Base-by-base conservation (phyloP, 2,329 filamentous ascomycete genomes). In the Aspergillus sp. region DNA sequence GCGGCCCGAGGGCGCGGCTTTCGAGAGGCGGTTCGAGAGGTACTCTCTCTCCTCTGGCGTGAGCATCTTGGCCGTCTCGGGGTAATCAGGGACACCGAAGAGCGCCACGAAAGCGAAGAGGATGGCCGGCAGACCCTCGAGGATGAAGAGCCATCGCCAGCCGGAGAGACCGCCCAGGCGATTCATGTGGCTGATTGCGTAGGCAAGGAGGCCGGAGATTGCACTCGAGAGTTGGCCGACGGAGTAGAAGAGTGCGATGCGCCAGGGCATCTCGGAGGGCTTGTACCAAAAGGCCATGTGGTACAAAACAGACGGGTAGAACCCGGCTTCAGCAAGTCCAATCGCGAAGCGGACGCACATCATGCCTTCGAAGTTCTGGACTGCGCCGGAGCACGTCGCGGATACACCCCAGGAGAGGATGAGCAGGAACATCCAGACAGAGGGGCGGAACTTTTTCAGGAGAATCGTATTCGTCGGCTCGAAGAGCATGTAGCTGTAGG, bases 221-320 rank as follows among this genome's bases (percentile, higher is more conserved):
- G 76, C 74, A 6, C 71, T 68, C 0, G 76, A 71, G 15, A 79
- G 59, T 60, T 76, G 73, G 1, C 74, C 74, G 0, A 76, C 67
- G 6, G 74, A 70, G 59, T 78, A 79, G 43, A 78, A 79, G 0
- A 78, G 66, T 3, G 76, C 76, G n/a, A 78, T 74, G 17, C 77
- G 69, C 65, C 70, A 72, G 0, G 72, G 74, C 63, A 78, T 67
- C 65, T 78, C 75, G 0, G 55, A 59, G 0, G 74, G 74, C 55
- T 74, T 74, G 54, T 78, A 79, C 75, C 75, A 79, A 57, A 78
- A 77, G 3, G 75, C 72, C 72, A 79, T 76, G 56, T 78, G 76
- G 49, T 78, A 80, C 0, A 68, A 57, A 4, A 69, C 68, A 11
- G 74, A 63, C 1, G 77, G 76, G 38, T 75, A 78, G 54, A 78